Percentiles rank a stretch among this genome's conserved stretches.
These are phyloP conservation scores for Blastobotrys aristatus DNA, from an alignment of 1,139 yeast species.

Conservation along the genomic window DNA sequence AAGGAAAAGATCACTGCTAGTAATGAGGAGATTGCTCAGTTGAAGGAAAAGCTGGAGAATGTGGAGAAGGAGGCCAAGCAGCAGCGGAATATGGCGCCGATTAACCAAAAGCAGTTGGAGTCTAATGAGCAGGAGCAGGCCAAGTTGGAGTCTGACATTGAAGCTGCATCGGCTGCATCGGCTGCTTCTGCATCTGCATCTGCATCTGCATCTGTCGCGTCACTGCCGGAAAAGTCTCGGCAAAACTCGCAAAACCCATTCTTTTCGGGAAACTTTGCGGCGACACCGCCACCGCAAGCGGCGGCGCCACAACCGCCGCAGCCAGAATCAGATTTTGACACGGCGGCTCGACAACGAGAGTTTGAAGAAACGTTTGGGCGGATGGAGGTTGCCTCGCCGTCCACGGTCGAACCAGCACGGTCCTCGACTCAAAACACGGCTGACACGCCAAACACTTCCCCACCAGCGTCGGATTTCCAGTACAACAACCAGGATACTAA, in stretches of 20 bases:
- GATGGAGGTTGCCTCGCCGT: constrained; percentile 28
- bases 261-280: constrained; percentile 22
- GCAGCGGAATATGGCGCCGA: constrained; percentile 58
- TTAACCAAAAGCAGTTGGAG: constrained; percentile 64
- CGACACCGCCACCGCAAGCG: constrained; percentile 15
- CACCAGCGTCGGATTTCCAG: constrained; percentile 43
- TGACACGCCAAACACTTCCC: constrained; percentile 56
- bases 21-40: constrained; percentile 61
- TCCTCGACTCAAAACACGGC: constrained; percentile 40
- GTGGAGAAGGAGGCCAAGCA: constrained; percentile 52
- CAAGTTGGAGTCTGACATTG: constrained; percentile 37
- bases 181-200: not conserved
- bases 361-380: constrained; percentile 30
- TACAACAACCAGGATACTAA: constrained; percentile 34
- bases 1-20: constrained; percentile 61
- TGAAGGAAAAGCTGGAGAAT: constrained; percentile 51
- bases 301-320: constrained; percentile 25
- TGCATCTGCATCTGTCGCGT: not conserved
- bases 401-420: constrained; percentile 32
- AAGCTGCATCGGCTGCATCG: not conserved
- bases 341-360: constrained; percentile 14
- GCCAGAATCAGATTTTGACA: constrained; percentile 5
- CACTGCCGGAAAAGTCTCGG: constrained; percentile 1
- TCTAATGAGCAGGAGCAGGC: constrained; percentile 51
- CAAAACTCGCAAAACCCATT: constrained; percentile 26